Base-by-base conservation (phyloP, 2,329 filamentous ascomycete genomes). In the Claviceps sp. region DNA sequence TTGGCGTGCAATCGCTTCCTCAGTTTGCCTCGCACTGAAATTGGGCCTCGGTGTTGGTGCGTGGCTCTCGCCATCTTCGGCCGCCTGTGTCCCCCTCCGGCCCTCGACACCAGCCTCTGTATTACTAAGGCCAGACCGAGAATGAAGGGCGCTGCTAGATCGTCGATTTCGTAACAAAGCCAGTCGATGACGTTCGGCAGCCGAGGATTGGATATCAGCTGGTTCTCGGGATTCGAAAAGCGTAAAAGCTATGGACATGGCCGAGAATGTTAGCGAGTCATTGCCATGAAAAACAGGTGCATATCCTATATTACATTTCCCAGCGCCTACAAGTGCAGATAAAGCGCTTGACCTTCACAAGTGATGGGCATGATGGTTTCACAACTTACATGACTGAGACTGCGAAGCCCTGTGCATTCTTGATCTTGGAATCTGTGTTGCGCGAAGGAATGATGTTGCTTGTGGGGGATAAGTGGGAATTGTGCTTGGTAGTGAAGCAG, bases 1-100 rank as follows among this genome's bases (percentile, higher is more conserved):
- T 11, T 67, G 65, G 16, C 71, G 66, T 17, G 71, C 50, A 8
- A 65, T 60, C 17, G 60, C 59, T 13, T 72, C 70, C 2, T 66
- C 62, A 29, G 16, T 14, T 53, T 50, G 38, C 6, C 50, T 56
- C 14, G 50, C 52, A 22, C 50, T 54, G 16, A 50, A 53, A 17
- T 49, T 43, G 14, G 26, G 34, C 23, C 49, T 43, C 20, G 48
- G 36, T 20, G 38, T 11, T 42, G 45, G 26, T 14, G 50, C 17
- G 45, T 40, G 34, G 6, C 17, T 47, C 34, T 49, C 46, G 20
- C 20, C 44, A 50, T 36, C n/a, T 17, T 42, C 36, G 26, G 4
- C 9, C 51, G 55, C 56, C 9, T 11, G 29, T 11, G 3, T 11
- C 29, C 29, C 9, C 8, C 29, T 34, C 29, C 29, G 29, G 9